phyloP scores from a whole-genome alignment of 2,329 filamentous ascomycete species.

The Paecilomyces formosus region DNA sequence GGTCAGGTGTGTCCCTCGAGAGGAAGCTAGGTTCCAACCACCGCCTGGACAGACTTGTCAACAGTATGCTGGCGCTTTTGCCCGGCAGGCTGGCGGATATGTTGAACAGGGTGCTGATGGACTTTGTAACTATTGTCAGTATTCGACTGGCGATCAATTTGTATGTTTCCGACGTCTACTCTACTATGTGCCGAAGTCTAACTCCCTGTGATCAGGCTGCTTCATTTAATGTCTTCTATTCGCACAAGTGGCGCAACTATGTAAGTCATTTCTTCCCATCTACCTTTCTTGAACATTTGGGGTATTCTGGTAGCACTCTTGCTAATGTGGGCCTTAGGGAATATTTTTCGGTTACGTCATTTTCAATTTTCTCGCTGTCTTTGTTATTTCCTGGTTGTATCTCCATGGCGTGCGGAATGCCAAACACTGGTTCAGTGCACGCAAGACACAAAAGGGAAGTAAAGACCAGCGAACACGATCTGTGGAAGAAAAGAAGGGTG shows the following conservation, averaged over 20 bases:
- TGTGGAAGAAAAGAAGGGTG: neutral
- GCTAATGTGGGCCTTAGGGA: slow-evolving; percentile 26
- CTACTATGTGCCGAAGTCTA: neutral
- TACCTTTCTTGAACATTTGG: neutral
- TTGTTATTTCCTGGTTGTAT: slow-evolving; percentile 49
- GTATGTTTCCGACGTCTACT: slow-evolving; percentile 23
- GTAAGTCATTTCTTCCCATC: slow-evolving; percentile 21
- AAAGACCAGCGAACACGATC: neutral
- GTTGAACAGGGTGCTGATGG: slow-evolving; percentile 49
- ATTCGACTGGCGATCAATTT: slow-evolving; percentile 54
- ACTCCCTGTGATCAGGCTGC: slow-evolving; percentile 15
- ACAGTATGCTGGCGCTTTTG: slow-evolving; percentile 50
- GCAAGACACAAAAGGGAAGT: slow-evolving; percentile 16
- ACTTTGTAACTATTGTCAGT: slow-evolving; percentile 59
- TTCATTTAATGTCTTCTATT: slow-evolving; percentile 54
- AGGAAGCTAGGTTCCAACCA: slow-evolving; percentile 54
- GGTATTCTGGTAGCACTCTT: neutral
- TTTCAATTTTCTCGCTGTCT: slow-evolving; percentile 56
- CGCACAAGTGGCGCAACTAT: slow-evolving; percentile 59
- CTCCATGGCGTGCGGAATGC: slow-evolving; percentile 30
- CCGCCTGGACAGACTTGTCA: slow-evolving; percentile 55
- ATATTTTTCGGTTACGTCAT: slow-evolving; percentile 57
- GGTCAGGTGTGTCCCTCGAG: slow-evolving; percentile 48
- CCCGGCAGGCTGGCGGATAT: slow-evolving; percentile 51
- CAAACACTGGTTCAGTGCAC: slow-evolving; percentile 24